These are phyloP conservation scores for Aspergillus nanangensis DNA, from an alignment of 495 filamentous ascomycete species.

Conservation along the genomic window DNA sequence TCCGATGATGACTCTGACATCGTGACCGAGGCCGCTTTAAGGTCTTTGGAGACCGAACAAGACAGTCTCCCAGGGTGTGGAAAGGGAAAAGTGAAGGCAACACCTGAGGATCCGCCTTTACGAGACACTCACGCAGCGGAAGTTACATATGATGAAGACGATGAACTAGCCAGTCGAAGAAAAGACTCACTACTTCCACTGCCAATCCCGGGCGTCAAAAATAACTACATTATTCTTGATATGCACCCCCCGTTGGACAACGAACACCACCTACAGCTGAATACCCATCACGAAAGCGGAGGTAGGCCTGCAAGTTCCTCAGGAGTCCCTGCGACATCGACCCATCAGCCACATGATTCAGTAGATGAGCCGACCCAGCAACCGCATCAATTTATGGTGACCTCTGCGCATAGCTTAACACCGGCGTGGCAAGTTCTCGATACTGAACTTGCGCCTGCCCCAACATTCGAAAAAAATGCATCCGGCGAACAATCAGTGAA, in stretches of 20 bases:
- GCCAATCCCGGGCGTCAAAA: slow-evolving; percentile 33
- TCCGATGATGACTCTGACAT: slow-evolving; percentile 67
- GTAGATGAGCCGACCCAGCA: slow-evolving; percentile 6
- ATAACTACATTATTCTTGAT: slow-evolving; percentile 42
- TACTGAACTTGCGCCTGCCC: slow-evolving; percentile 47
- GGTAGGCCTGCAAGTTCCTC: too few species aligned
- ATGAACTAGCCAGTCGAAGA: slow-evolving; percentile 4
- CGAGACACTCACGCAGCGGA: slow-evolving; percentile 8
- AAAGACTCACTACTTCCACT: slow-evolving; percentile 33
- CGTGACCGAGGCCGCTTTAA: slow-evolving; percentile 51
- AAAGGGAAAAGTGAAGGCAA: slow-evolving; percentile 13
- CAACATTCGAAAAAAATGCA: slow-evolving; percentile 53
- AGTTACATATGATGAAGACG: slow-evolving; percentile 10
- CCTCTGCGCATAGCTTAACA: slow-evolving; percentile 45
- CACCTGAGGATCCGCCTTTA: slow-evolving; percentile 9
- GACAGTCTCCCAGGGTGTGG: slow-evolving; percentile 11
- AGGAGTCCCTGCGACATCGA: too few species aligned
- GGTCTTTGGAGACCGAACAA: slow-evolving; percentile 33
- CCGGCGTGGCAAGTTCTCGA: slow-evolving; percentile 50
- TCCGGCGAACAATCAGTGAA: slow-evolving; percentile 22
- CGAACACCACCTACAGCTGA: not conserved
- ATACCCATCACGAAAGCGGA: slow-evolving; percentile 2
- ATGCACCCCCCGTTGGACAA: slow-evolving; percentile 22
- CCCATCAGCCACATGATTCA: too few species aligned
- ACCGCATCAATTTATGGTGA: slow-evolving; percentile 32